Evolutionary conservation across 352 stramenopile species (phyloP), one percentile per base, ranked within the genome.

Genomic region (Phytophthora pluvialis): DNA sequence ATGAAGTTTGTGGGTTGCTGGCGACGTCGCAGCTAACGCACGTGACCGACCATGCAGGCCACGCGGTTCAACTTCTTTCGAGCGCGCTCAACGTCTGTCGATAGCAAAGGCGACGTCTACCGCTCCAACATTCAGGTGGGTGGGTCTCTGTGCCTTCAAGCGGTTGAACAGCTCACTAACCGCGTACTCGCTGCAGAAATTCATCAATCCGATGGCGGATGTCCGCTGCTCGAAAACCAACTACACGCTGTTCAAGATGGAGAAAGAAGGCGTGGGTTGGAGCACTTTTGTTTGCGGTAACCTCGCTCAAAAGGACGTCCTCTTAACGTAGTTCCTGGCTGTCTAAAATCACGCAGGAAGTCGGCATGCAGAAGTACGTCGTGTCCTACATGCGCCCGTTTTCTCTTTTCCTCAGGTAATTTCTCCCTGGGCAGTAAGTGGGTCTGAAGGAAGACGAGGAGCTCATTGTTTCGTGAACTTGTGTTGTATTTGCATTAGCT

Each of bases 321-420:
- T 21, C 21, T 21, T 21, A 21, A 21, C 21, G 21, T 21, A 21
- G 21, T 21, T 21, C 2, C 21, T 21, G 21, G 21, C 21, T 21
- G 21, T 21, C 21, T 21, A 21, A 21, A 21, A 1, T 2, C 1
- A 21, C 21, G 11, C 52, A 93, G 85, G 85, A 93, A 13, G 67
- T 65, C 12, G 78, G 79, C 5, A 79, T 71, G 21, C 80, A 89
- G 48, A 94, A 94, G 70, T 91, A 87, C 56, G 84, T 94, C 40
- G 74, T 94, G 57, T 86, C 80, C 10, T 94, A 94, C 67, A 81
- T 80, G 57, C 72, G 73, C 2, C 86, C 86, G 9, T 92, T 94
- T 50, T 91, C 86, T 0, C 81, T 94, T 26, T 91, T 92, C 63
- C 67, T 88, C 59, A 94, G 82, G 84, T 91, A 71, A 59, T n/a